Conservation (phyloP, 768 basidiomycete species). For the Suillus subaureus region DNA sequence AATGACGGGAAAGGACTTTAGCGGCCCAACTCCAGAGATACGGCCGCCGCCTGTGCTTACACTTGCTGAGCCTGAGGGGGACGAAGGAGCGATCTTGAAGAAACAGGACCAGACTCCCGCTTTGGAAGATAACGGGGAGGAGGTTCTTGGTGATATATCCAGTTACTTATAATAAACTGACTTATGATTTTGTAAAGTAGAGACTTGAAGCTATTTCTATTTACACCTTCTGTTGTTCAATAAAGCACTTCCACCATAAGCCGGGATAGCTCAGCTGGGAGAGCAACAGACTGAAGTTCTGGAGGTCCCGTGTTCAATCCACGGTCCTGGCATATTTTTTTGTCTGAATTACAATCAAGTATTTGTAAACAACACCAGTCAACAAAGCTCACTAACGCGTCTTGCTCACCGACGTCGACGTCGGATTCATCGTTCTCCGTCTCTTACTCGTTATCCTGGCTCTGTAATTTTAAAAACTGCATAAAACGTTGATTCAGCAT, state of each 20-base stretch:
- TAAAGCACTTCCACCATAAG: constrained; percentile 13
- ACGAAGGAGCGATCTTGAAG: neutral
- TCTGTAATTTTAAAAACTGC: neutral
- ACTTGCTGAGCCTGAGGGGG: constrained; percentile 29
- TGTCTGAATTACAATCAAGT: neutral
- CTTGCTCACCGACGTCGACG: constrained; percentile 23
- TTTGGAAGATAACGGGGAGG: constrained; percentile 32
- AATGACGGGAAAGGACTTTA: constrained; percentile 86
- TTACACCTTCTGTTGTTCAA: neutral
- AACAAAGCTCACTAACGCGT: constrained; percentile 30
- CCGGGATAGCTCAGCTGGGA: constrained; percentile 76
- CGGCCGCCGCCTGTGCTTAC: constrained; percentile 39
- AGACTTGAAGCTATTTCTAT: no score
- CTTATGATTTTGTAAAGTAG: constrained; percentile 15
- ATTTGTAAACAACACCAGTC: constrained; percentile 21
- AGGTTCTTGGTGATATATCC: constrained; percentile 33
- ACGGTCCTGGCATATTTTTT: constrained; percentile 49
- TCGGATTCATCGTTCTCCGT: constrained; percentile 20
- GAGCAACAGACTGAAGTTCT: constrained; percentile 72
- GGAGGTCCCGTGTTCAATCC: constrained; percentile 61
- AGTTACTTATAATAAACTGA: constrained; percentile 10
- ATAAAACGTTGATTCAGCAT: neutral
- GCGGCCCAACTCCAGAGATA: constrained; percentile 78
- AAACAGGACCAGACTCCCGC: constrained; percentile 26
- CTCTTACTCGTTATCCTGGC: constrained; percentile 14